Evolutionary conservation across 1,139 yeast species (phyloP).

Genomic region (Hyphopichia burtonii): DNA sequence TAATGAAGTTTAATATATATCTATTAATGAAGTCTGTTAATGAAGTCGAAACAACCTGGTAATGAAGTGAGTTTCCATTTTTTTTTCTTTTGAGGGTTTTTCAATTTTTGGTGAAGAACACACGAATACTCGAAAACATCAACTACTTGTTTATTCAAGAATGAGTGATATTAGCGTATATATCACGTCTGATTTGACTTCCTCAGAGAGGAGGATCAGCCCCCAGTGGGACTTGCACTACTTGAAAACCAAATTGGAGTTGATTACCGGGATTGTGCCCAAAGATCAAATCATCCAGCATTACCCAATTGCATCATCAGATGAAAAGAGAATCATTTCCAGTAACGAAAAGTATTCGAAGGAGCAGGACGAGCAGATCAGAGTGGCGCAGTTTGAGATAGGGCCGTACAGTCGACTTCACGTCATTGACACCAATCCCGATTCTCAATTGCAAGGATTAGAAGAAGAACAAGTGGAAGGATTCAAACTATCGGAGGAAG

Average conservation of each 20-base stretch:
- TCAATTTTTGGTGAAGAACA: neutral
- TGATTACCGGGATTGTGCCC: slow-evolving; percentile 78
- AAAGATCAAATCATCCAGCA: slow-evolving; percentile 52
- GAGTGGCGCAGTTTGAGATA: slow-evolving; percentile 23
- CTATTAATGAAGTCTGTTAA: neutral
- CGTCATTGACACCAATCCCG: slow-evolving; percentile 53
- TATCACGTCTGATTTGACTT: slow-evolving; percentile 63
- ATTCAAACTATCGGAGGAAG: slow-evolving; percentile 63
- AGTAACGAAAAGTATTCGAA: slow-evolving; percentile 17
- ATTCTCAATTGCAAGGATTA: slow-evolving; percentile 44
- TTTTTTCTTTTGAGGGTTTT: neutral
- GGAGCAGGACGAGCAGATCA: slow-evolving; percentile 12
- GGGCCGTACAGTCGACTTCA: slow-evolving; percentile 46
- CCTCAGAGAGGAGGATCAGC: slow-evolving; percentile 70
- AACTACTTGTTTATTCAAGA: no score
- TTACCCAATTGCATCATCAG: slow-evolving; percentile 43
- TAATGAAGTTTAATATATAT: neutral
- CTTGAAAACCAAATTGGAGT: slow-evolving; percentile 60
- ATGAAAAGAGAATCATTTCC: slow-evolving; percentile 25
- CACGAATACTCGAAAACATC: neutral
- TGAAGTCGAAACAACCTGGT: neutral
- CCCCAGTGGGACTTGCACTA: slow-evolving; percentile 60
- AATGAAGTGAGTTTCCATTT: neutral
- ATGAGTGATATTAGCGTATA: slow-evolving; percentile 54
- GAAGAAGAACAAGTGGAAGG: slow-evolving; percentile 23